phyloP scores from a whole-genome alignment of 768 basidiomycete species.

The Suillus weaverae region DNA sequence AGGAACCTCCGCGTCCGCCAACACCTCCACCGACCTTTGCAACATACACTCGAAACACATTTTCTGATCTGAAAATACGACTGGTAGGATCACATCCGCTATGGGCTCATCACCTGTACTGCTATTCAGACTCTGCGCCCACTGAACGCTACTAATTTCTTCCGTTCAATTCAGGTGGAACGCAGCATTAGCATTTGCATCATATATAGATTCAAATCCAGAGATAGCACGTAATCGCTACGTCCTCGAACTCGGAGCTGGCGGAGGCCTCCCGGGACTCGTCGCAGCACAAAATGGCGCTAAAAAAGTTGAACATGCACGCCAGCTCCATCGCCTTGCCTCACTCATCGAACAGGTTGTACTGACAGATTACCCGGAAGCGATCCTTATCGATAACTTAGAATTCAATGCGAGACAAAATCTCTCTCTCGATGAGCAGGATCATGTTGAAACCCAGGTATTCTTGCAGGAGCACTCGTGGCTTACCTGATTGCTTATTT shows the following conservation, averaged over 20 bases:
- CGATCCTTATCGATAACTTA: constrained; percentile 72
- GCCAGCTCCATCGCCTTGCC: not conserved
- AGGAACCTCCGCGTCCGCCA: constrained; percentile 68
- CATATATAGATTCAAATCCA: constrained; percentile 59
- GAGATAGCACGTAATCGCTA: constrained; percentile 44
- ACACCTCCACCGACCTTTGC: constrained; percentile 61
- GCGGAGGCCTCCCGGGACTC: constrained; percentile 85
- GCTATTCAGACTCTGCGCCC: constrained; percentile 10
- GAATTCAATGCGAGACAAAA: constrained; percentile 66
- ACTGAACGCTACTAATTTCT: not conserved
- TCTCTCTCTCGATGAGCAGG: constrained; percentile 27
- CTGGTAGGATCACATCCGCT: constrained; percentile 80
- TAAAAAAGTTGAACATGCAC: constrained; percentile 43
- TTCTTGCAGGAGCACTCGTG: constrained; percentile 26
- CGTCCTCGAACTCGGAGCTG: constrained; percentile 91
- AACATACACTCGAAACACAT: constrained; percentile 43
- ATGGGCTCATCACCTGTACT: constrained; percentile 79
- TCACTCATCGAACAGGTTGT: constrained; percentile 55
- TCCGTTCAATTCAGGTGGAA: constrained; percentile 64
- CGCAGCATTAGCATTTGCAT: constrained; percentile 69
- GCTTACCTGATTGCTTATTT: not conserved
- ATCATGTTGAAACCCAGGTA: constrained; percentile 34
- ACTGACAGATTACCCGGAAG: constrained; percentile 92
- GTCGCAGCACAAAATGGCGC: constrained; percentile 74
- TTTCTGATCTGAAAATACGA: constrained; percentile 50